phyloP scores from a whole-genome alignment of 345 rosid genomes.

The Mangifera indica region DNA sequence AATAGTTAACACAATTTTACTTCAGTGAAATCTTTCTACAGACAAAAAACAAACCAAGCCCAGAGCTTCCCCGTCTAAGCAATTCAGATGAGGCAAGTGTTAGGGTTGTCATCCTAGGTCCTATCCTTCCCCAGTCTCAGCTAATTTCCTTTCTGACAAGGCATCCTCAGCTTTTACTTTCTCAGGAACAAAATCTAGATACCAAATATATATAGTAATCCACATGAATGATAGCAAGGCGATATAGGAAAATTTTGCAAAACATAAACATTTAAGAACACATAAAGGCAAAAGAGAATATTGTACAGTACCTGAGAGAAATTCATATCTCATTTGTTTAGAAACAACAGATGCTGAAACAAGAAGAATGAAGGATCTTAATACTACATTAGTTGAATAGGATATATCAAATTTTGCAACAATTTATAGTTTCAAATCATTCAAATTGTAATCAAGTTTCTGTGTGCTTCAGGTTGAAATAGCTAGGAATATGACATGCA shows the following conservation, averaged over 20 bases:
- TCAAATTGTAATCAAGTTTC: neutral
- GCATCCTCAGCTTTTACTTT: conserved; percentile 66
- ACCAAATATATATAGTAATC: neutral
- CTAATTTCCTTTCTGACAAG: conserved; percentile 39
- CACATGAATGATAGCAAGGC: neutral
- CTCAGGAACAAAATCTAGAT: conserved; percentile 72
- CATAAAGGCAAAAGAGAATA: neutral
- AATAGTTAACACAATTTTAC: conserved; percentile 10
- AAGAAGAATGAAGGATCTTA: conserved; percentile 15
- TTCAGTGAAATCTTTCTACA: neutral
- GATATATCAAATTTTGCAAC: neutral
- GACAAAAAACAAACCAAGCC: neutral
- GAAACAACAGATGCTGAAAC: conserved; percentile 67
- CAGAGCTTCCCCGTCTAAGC: neutral
- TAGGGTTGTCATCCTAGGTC: conserved; percentile 7
- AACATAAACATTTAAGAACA: neutral
- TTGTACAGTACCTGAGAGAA: conserved; percentile 63
- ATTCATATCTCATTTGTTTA: conserved; percentile 60
- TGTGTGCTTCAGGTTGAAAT: neutral
- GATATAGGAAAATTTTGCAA: neutral
- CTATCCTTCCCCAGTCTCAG: conserved; percentile 34
- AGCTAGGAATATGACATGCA: neutral
- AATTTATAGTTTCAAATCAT: neutral
- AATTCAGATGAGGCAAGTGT: conserved; percentile 10
- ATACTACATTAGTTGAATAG: neutral